A percentile compares a stretch with the other conserved stretches of the same genome.
phyloP scores from a whole-genome alignment of 495 filamentous ascomycete genomes.

The Poronia punctata region DNA sequence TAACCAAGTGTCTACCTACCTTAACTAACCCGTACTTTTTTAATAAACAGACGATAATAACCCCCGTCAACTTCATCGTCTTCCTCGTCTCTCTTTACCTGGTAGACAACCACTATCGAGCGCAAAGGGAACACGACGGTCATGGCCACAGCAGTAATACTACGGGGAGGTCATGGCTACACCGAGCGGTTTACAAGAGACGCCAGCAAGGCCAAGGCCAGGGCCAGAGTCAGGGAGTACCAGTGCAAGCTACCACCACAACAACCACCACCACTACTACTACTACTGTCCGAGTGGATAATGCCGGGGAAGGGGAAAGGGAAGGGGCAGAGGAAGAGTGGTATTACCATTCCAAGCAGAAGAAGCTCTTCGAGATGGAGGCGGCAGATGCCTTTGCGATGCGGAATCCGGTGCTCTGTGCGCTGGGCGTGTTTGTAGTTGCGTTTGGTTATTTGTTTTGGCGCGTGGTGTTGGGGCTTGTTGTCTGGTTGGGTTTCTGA shows the following conservation, averaged over 20 bases:
- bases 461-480: slow-evolving; percentile 12
- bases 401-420: slow-evolving; percentile 30
- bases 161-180: slow-evolving; percentile 29
- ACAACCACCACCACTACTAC: no score
- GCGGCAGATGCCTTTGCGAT: slow-evolving; percentile 46
- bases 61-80: slow-evolving; percentile 42
- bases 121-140: slow-evolving; percentile 14
- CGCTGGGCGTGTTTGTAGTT: slow-evolving; percentile 24
- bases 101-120: slow-evolving; percentile 40
- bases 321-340: slow-evolving; percentile 7
- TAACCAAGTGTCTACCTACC: neutral
- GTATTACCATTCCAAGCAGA: slow-evolving; percentile 47
- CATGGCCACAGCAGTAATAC: neutral
- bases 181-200: slow-evolving; percentile 29
- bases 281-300: neutral
- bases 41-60: slow-evolving; percentile 33
- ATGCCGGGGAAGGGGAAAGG: slow-evolving; percentile 1
- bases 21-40: no score
- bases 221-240: neutral
- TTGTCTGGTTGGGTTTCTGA: no score
- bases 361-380: slow-evolving; percentile 43
- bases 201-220: neutral
- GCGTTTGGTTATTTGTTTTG: slow-evolving; percentile 22
- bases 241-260: neutral
- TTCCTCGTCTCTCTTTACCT: slow-evolving; percentile 47